phyloP scores from a whole-genome alignment of 208 protist genomes.

The Wallacemonas sp. region DNA sequence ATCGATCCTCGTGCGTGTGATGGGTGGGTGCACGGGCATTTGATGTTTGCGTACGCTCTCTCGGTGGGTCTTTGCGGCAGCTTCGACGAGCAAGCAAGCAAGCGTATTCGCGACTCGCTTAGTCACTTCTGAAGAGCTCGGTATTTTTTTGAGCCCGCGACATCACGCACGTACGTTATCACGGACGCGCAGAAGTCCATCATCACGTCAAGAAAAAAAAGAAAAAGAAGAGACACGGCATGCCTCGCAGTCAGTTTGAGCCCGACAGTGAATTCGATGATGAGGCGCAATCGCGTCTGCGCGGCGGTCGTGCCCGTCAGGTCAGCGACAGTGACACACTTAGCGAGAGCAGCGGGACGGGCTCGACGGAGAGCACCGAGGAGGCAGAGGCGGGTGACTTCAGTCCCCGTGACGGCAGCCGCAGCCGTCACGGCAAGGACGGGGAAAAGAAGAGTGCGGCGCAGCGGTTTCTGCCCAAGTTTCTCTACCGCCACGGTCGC shows the following conservation, averaged over 20 bases:
- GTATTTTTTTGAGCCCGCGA: no score
- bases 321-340: not conserved
- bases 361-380: not conserved
- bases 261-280: not conserved
- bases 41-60: no score
- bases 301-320: not conserved
- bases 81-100: no score
- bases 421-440: not conserved
- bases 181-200: no score
- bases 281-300: not conserved
- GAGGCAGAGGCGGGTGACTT: not conserved
- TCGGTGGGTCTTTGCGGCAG: no score
- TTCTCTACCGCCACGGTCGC: conserved; percentile 47
- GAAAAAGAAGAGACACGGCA: not conserved
- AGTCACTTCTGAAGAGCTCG: no score
- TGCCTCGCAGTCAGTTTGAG: conserved; percentile 1
- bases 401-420: not conserved
- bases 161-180: no score
- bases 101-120: no score
- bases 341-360: not conserved
- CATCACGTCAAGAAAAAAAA: conserved; percentile 9
- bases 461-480: conserved; percentile 20
- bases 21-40: no score
- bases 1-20: no score
- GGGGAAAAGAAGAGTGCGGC: not conserved